These are phyloP conservation scores for Colletotrichum karsti DNA, from an alignment of 2,329 filamentous ascomycete species.

Conservation along the genomic window DNA sequence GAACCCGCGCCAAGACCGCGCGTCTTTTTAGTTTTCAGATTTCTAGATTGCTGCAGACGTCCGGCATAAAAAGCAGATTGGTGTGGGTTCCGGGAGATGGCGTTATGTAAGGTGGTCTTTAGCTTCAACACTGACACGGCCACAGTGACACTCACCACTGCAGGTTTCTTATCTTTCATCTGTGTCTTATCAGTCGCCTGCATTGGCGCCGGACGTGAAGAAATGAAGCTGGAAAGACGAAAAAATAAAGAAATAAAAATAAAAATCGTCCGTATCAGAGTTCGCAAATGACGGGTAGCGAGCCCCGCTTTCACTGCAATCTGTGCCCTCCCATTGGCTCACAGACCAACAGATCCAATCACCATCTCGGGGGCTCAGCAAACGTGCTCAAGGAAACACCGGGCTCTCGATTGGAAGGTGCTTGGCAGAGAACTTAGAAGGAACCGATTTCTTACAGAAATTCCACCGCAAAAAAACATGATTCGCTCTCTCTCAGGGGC, in stretches of 20 bases:
- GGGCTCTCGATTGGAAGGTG: slow-evolving; percentile 14
- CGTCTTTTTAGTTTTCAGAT: not conserved
- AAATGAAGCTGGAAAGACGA: not conserved
- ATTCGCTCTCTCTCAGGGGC: slow-evolving; percentile 18
- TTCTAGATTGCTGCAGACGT: not conserved
- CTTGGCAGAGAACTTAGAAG: not conserved
- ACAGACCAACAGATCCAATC: slow-evolving; percentile 1
- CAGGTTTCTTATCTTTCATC: too few relatives aligned
- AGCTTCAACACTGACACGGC: too few relatives aligned
- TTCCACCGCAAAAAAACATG: not conserved
- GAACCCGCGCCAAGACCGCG: not conserved
- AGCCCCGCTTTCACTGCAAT: not conserved
- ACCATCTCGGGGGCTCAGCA: not conserved
- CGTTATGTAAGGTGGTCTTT: not conserved
- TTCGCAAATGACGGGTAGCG: not conserved
- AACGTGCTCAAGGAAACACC: slow-evolving; percentile 18
- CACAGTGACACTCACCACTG: too few relatives aligned
- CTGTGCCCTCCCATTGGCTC: not conserved
- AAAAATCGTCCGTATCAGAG: slow-evolving; percentile 2
- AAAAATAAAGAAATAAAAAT: not conserved
- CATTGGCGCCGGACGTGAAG: not conserved
- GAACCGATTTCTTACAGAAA: not conserved
- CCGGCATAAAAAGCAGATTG: not conserved
- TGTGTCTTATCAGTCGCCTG: not conserved
- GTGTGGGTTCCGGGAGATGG: not conserved